Evolutionary conservation across 768 basidiomycete genomes (phyloP).

Genomic region (Dacryopinax spathularia): DNA sequence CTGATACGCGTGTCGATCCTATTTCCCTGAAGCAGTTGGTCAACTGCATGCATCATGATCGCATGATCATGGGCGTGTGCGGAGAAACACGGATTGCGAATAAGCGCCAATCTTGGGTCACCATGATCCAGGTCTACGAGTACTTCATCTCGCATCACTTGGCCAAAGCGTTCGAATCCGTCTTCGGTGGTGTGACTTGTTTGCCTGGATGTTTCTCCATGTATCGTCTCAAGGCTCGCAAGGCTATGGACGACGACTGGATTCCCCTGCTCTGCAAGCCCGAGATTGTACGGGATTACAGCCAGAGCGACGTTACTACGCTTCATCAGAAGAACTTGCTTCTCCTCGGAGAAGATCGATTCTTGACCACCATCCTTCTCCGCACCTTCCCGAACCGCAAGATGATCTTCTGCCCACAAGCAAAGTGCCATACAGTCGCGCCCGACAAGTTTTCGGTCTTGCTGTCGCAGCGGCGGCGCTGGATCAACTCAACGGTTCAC

Average conservation of each 20-base stretch:
- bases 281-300: constrained; percentile 94
- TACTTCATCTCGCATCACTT: constrained; percentile 99
- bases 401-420: constrained; percentile 99
- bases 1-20: constrained; percentile 91
- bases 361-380: constrained; percentile 89
- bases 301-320: constrained; percentile 82
- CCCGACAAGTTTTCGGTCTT: constrained; percentile 89
- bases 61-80: constrained; percentile 97
- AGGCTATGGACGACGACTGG: constrained; percentile 84
- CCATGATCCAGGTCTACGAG: constrained; percentile 93
- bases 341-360: constrained; percentile 94
- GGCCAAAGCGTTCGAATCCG: constrained; percentile 96
- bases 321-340: constrained; percentile 96
- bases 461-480: constrained; percentile 90
- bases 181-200: constrained; percentile 98
- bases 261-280: constrained; percentile 92
- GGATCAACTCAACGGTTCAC: constrained; percentile 99
- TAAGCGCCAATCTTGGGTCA: constrained; percentile 97
- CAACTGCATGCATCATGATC: constrained; percentile 98
- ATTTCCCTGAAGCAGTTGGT: constrained; percentile 82
- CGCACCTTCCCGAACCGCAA: constrained; percentile 97
- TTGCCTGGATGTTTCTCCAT: constrained; percentile 99
- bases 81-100: constrained; percentile 98
- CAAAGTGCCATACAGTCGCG: constrained; percentile 84
- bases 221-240: constrained; percentile 94